These are phyloP conservation scores for Apiospora arundinis DNA, from an alignment of 2,329 filamentous ascomycete species.

Conservation along the genomic window DNA sequence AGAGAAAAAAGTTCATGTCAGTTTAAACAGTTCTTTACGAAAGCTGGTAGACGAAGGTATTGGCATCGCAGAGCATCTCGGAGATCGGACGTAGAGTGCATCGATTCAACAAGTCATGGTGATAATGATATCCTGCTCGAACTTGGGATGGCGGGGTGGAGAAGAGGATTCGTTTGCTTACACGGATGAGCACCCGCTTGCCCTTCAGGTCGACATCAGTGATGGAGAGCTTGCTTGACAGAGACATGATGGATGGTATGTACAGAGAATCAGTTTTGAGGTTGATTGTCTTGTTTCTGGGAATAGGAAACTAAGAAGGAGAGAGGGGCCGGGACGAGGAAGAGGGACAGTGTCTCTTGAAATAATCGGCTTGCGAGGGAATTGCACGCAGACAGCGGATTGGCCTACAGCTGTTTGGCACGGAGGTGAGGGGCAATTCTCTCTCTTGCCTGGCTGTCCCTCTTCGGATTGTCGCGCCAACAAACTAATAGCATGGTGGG, in stretches of 20 bases:
- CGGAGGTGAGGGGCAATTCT: slow-evolving; percentile 18
- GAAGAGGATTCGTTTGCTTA: slow-evolving; percentile 55
- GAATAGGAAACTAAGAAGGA: not conserved
- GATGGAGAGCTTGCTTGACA: slow-evolving; percentile 97
- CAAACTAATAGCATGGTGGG: slow-evolving; percentile 4
- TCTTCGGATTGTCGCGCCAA: slow-evolving; percentile 1
- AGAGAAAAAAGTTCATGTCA: slow-evolving; percentile 27
- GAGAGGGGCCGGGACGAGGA: not conserved
- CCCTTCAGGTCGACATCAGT: slow-evolving; percentile 95
- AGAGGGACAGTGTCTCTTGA: slow-evolving; percentile 4
- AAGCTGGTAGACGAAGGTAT: not conserved
- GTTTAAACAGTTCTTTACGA: slow-evolving; percentile 21
- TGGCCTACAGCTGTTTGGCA: not conserved
- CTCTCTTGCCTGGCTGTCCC: not conserved
- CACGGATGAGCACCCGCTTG: slow-evolving; percentile 97
- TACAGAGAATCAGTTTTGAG: not conserved
- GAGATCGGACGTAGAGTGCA: slow-evolving; percentile 22
- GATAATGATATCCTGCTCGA: not conserved
- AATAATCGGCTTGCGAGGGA: slow-evolving; percentile 8
- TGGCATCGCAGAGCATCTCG: slow-evolving; percentile 17
- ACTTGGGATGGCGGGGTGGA: slow-evolving; percentile 11
- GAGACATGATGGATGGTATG: slow-evolving; percentile 76
- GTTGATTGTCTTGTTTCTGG: not conserved
- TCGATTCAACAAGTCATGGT: slow-evolving; percentile 19
- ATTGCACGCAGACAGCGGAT: slow-evolving; percentile 5